Base-by-base conservation (phyloP, 148 eudicot genomes). In the Camellia japonica region DNA sequence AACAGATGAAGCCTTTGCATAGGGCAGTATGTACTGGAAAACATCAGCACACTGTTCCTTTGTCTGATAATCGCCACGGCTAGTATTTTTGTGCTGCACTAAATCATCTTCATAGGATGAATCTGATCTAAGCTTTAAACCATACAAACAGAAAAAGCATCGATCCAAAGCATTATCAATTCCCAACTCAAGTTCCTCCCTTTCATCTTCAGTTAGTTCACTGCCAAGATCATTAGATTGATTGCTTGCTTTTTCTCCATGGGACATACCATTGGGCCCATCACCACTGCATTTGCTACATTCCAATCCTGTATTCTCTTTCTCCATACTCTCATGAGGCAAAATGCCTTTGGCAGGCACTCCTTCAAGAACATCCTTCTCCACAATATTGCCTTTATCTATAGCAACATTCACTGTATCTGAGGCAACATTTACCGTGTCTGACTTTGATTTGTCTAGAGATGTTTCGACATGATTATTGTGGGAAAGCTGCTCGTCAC, bases 21-120 rank as follows among this genome's bases (percentile, higher is more conserved):
- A 96, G 5, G 99, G 98, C 70, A 96, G 88, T 83, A 96, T 92
- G 82, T 96, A 96, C 83, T 89, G 92, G 84, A 96, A 96, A 71
- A 96, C 99, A 83, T 96, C 98, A 80, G 98, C 98, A 86, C 99
- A 96, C 86, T 96, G 99, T 86, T 96, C 99, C 82, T 94, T 96
- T 13, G 98, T 91, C 89, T 96, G 99, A 84, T 96, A 96, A 83
- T 96, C 97, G 72, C 94, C 95, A 69, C 90, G 93, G 83, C 94
- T 90, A 71, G 98, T 89, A 81, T 96, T 96, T 87, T 86, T 92
- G 84, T 96, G 99, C 80, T 80, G 80, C 64, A 86, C 89, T 65
- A 96, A 80, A 80, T 96, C 99, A 65, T 94, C 98, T 85, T 96
- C 97, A 75, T 87, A 90, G 54, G 89, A 87, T 54, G 98, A 88